These are phyloP conservation scores for Collybia sordida DNA, from an alignment of 768 basidiomycete genomes.

Conservation along the genomic window DNA sequence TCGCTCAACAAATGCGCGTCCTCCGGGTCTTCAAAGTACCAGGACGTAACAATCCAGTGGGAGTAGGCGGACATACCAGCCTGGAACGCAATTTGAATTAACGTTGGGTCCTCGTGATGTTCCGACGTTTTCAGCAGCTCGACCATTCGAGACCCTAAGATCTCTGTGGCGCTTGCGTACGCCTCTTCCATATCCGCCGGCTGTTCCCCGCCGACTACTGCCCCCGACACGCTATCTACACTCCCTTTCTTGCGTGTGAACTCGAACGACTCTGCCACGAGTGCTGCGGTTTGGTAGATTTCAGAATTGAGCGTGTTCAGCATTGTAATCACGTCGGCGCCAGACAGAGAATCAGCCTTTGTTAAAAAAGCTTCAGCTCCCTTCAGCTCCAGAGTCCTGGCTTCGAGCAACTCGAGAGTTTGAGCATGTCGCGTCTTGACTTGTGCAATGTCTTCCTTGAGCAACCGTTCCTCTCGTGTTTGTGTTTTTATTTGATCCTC, in stretches of 20 bases:
- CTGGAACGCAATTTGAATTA: constrained; percentile 46
- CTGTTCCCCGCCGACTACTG: constrained; percentile 4
- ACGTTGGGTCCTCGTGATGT: constrained; percentile 38
- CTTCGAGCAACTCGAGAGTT: constrained; percentile 15
- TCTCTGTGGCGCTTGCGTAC: constrained; percentile 25
- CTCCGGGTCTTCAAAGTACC: constrained; percentile 51
- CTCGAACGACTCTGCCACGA: constrained; percentile 43
- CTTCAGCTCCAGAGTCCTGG: constrained; percentile 32
- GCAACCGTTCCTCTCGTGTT: constrained; percentile 4
- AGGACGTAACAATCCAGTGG: constrained; percentile 49
- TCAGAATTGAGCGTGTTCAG: constrained; percentile 46
- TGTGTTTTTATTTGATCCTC: constrained; percentile 7
- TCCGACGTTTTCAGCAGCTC: constrained; percentile 35
- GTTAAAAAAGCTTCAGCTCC: constrained; percentile 45
- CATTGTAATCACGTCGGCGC: constrained; percentile 41
- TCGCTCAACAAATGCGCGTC: constrained; percentile 40
- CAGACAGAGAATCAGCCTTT: constrained; percentile 40
- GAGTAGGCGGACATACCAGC: constrained; percentile 44
- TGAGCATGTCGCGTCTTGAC: constrained; percentile 10
- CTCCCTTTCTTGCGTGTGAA: constrained; percentile 7
- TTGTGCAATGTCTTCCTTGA: constrained; percentile 5
- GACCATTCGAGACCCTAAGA: constrained; percentile 33
- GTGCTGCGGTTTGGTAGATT: constrained; percentile 47
- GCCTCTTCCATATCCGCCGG: constrained; percentile 22
- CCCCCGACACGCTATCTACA: neutral